Percentiles rank a stretch among this genome's conserved stretches.
These are phyloP conservation scores for Auriscalpium orientale DNA, from an alignment of 768 basidiomycete species.

Conservation along the genomic window DNA sequence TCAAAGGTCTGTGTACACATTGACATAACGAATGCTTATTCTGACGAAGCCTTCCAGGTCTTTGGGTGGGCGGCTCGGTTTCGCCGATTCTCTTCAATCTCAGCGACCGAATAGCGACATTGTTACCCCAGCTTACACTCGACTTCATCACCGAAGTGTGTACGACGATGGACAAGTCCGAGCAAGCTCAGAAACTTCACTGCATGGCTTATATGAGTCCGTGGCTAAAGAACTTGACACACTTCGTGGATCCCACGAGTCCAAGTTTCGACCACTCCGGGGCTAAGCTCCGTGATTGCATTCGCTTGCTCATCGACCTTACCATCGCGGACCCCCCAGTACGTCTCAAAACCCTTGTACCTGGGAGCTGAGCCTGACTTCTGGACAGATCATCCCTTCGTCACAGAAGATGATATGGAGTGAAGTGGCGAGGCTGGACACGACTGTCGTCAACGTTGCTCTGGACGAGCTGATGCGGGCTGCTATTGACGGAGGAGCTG, in stretches of 20 bases:
- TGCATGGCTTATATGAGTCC: slow-evolving; percentile 81
- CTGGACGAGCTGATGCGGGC: slow-evolving; percentile 75
- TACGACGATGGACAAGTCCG: slow-evolving; percentile 48
- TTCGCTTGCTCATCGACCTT: slow-evolving; percentile 71
- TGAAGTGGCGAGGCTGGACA: slow-evolving; percentile 66
- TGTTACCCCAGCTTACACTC: slow-evolving; percentile 76
- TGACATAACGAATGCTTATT: too few relatives aligned
- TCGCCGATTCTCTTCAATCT: slow-evolving; percentile 49
- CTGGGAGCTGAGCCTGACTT: background rate
- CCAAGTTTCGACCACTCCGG: slow-evolving; percentile 65
- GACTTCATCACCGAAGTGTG: slow-evolving; percentile 87
- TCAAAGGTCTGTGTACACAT: slow-evolving; percentile 55
- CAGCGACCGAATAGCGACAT: slow-evolving; percentile 64
- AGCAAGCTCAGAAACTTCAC: slow-evolving; percentile 49
- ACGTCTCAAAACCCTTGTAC: slow-evolving; percentile 6
- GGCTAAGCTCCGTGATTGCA: slow-evolving; percentile 69
- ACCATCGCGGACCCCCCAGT: slow-evolving; percentile 72
- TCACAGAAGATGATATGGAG: slow-evolving; percentile 74
- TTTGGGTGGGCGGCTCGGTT: slow-evolving; percentile 49
- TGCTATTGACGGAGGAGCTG: slow-evolving; percentile 78
- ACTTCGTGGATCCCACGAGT: slow-evolving; percentile 63
- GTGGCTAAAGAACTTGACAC: slow-evolving; percentile 77
- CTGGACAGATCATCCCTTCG: slow-evolving; percentile 46
- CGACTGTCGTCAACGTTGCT: slow-evolving; percentile 58
- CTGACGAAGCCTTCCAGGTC: background rate